Base-by-base conservation (phyloP, 148 eudicot species). In the Heliamphora exappendiculata region DNA sequence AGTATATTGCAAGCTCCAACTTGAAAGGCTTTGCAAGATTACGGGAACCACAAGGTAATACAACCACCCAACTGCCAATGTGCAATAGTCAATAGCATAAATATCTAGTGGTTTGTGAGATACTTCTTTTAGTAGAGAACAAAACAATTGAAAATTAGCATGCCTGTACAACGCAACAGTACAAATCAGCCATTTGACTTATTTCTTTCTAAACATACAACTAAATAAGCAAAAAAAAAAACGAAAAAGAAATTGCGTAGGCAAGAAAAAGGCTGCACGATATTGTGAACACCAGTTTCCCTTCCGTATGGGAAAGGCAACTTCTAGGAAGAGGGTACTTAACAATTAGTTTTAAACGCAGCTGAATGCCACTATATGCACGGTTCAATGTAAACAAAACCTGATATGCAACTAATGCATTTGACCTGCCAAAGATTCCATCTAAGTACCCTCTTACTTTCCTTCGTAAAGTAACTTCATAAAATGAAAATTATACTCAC, bases 1-100 rank as follows among this genome's bases (percentile, higher is more conserved):
- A 6, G 81, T 96, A 96, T 75, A 96, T 74, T 26, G 92, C 94
- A 59, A 96, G 98, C 86, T 96, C 99, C 88, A 96, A 81, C 85
- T 87, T 96, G 80, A 93, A 86, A 73, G 98, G 98, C 82, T 87
- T 89, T 20, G 81, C 57, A 36, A 82, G 88, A 74, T 83, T 87
- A 73, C 88, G 94, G 47, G 98, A 88, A 50, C 98, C 98, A 81
- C 93, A 86, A 22, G 99, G 99, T 74, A 91, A 34, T 67, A 96
- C 86, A 71, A 84, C 97, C 77, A 81, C 95, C 99, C 99, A 96
- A 54, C 98, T 96, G 89, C 83, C 87, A 72, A 36, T 58, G 33
- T 34, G 22, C 64, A 76, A 65, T 42, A 49, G 34, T 36, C 11
- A 24, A 44, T 20, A 33, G 12, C 33, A 55, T 24, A 20, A n/a